Evolutionary conservation across 2,329 filamentous ascomycete species (phyloP).

Genomic region (Aspergillus fructus): DNA sequence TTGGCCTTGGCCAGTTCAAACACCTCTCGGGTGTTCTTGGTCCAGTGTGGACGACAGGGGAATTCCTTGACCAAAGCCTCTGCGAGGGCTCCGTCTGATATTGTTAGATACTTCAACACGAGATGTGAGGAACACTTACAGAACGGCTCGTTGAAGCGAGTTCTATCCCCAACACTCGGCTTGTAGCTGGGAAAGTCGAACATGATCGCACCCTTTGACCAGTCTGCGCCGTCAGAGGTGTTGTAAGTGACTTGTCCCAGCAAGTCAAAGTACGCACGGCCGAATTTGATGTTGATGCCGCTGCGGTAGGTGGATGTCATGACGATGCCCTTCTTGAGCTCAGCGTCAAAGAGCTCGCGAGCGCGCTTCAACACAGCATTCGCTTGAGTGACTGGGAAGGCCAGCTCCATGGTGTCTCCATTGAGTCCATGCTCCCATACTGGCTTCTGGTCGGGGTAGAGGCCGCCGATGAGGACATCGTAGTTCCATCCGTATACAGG

Average conservation of each 20-base stretch:
- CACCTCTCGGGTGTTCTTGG: slow-evolving; percentile 14
- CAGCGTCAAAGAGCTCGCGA: slow-evolving; percentile 11
- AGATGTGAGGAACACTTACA: neutral
- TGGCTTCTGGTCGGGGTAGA: slow-evolving; percentile 13
- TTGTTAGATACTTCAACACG: neutral
- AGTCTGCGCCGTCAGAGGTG: slow-evolving; percentile 14
- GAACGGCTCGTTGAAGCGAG: slow-evolving; percentile 13
- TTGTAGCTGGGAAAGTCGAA: slow-evolving; percentile 15
- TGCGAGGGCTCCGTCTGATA: slow-evolving; percentile 1
- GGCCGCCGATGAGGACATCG: slow-evolving; percentile 13
- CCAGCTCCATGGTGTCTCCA: slow-evolving; percentile 12
- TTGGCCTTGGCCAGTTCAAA: slow-evolving; percentile 9
- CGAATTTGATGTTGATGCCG: slow-evolving; percentile 18
- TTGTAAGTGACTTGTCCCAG: slow-evolving; percentile 14
- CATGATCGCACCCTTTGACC: slow-evolving; percentile 14
- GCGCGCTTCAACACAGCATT: slow-evolving; percentile 11
- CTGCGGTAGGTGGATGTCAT: slow-evolving; percentile 16
- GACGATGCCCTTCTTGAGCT: slow-evolving; percentile 8
- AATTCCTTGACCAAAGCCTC: slow-evolving; percentile 10
- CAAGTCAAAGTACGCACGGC: slow-evolving; percentile 12
- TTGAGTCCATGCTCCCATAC: slow-evolving; percentile 13
- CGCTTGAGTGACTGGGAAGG: slow-evolving; percentile 10
- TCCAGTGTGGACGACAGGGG: slow-evolving; percentile 15
- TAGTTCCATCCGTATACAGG: slow-evolving; percentile 17
- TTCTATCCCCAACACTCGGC: slow-evolving; percentile 4